Evolutionary conservation across 2,329 filamentous ascomycete genomes (phyloP).

Genomic region (Xylaria arbuscula): DNA sequence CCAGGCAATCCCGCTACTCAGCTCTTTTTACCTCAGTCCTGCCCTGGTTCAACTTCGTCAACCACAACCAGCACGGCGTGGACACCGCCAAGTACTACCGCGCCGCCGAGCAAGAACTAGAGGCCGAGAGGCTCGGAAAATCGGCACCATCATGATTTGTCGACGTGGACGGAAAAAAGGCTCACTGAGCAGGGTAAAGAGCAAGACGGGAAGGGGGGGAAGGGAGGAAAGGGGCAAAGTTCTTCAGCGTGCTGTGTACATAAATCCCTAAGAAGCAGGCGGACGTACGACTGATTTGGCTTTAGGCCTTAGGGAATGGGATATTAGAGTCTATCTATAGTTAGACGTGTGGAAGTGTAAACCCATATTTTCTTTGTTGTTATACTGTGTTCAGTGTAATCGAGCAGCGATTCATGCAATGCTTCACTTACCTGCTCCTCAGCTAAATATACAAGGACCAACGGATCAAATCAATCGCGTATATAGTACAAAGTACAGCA

Average conservation of each 20-base stretch:
- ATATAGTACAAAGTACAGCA: slow-evolving; percentile 9
- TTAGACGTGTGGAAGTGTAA: slow-evolving; percentile 23
- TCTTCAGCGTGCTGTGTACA: slow-evolving; percentile 33
- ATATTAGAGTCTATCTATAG: slow-evolving; percentile 6
- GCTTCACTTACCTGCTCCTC: not conserved
- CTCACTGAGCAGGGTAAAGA: not conserved
- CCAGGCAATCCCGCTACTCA: slow-evolving; percentile 91
- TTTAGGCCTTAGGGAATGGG: slow-evolving; percentile 5
- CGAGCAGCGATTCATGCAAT: slow-evolving; percentile 22
- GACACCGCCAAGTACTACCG: slow-evolving; percentile 99
- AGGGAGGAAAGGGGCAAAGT: too few species aligned
- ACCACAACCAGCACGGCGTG: slow-evolving; percentile 94
- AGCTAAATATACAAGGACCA: slow-evolving; percentile 5
- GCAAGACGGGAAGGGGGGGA: too few species aligned
- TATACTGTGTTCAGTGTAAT: slow-evolving; percentile 4
- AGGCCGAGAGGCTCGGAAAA: slow-evolving; percentile 71
- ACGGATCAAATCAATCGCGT: not conserved
- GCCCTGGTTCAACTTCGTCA: slow-evolving; percentile 98
- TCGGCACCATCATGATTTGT: slow-evolving; percentile 9
- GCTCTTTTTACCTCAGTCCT: slow-evolving; percentile 85
- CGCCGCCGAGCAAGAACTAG: slow-evolving; percentile 92
- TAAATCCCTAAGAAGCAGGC: slow-evolving; percentile 22
- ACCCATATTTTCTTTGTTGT: slow-evolving; percentile 26
- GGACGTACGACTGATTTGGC: not conserved
- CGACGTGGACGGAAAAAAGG: not conserved